Conservation (phyloP, 768 basidiomycete genomes). For the Leccinum boreale region DNA sequence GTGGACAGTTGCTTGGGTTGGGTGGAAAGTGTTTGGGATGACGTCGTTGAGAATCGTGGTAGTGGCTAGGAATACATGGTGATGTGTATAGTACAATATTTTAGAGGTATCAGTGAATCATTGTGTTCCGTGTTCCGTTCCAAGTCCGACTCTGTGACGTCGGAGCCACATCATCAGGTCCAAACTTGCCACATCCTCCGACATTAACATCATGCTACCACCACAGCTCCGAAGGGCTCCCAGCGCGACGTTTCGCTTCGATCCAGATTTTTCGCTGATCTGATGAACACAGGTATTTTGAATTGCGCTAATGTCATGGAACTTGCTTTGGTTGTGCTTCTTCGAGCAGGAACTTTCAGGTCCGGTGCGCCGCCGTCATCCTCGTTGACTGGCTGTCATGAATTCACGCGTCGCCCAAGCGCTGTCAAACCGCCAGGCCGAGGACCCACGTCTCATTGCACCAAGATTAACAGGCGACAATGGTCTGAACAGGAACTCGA, state of each 20-base stretch:
- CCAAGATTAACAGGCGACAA: neutral
- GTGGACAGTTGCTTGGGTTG: constrained; percentile 46
- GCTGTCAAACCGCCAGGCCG: neutral
- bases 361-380: neutral
- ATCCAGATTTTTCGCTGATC: neutral
- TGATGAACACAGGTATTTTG: neutral
- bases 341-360: no score
- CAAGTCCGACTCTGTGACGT: no score
- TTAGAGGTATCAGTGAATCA: no score
- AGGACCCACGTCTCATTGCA: neutral
- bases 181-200: no score
- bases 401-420: neutral
- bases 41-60: constrained; percentile 30
- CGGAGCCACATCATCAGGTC: no score
- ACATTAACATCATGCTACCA: neutral
- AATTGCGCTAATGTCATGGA: no score
- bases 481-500: neutral
- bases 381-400: neutral
- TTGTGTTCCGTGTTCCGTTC: no score
- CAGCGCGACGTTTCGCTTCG: no score
- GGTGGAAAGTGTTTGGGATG: constrained; percentile 55
- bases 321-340: no score
- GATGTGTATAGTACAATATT: neutral
- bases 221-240: neutral
- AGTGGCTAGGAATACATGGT: neutral